Conservation (phyloP, 164 flowering plant species). For the Magnolia sinica region DNA sequence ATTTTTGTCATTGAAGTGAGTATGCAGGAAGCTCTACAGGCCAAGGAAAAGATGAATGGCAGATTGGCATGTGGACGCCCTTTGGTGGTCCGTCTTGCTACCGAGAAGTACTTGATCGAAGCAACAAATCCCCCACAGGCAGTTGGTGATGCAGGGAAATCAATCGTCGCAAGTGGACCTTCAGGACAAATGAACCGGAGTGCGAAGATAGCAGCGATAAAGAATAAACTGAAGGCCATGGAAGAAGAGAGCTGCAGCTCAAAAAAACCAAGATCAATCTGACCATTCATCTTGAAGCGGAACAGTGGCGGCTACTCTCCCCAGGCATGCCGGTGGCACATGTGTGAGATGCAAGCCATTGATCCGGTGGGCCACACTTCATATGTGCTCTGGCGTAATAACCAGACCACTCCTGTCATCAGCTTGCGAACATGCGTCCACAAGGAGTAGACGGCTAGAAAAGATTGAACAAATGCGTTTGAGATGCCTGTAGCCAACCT, state of each 20-base stretch:
- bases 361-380: background rate
- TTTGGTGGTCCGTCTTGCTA: constrained; percentile 70
- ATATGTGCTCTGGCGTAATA: no score
- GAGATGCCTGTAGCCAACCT: no score
- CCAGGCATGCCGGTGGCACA: background rate
- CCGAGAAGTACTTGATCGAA: constrained; percentile 55
- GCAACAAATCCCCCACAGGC: constrained; percentile 30
- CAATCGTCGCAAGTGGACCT: constrained; percentile 27
- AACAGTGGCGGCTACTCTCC: background rate
- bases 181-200: constrained; percentile 55
- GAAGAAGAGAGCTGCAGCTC: constrained; percentile 52
- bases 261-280: constrained; percentile 55
- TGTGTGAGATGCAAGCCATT: background rate
- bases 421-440: no score
- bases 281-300: background rate
- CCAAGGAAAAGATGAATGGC: constrained; percentile 90
- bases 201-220: constrained; percentile 81
- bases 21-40: constrained; percentile 86
- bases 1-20: constrained; percentile 75
- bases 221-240: constrained; percentile 72
- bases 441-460: no score
- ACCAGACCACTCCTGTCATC: no score
- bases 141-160: constrained; percentile 30
- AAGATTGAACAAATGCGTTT: no score
- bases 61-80: constrained; percentile 83